Percentiles rank a stretch among this genome's conserved stretches.
phyloP scores from a whole-genome alignment of 257 asterid species.

The Nicotiana obtusifolia region DNA sequence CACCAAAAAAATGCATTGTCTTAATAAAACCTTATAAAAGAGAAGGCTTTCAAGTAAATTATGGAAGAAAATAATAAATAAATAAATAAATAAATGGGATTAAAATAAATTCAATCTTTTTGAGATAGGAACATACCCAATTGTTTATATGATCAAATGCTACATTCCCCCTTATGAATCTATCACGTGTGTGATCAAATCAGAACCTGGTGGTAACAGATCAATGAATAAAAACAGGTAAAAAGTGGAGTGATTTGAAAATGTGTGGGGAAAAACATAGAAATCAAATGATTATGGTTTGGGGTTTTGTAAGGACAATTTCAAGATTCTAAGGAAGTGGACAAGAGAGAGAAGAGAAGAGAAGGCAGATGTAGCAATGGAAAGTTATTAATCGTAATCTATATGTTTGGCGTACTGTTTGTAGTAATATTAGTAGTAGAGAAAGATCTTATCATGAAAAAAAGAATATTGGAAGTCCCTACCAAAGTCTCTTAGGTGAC shows the following conservation, averaged over 20 bases:
- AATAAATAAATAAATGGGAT: neutral
- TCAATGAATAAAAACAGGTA: slow-evolving; percentile 14
- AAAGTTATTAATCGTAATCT: no score
- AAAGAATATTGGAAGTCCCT: no score
- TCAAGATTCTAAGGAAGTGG: slow-evolving; percentile 6
- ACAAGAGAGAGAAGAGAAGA: neutral
- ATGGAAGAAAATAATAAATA: no score
- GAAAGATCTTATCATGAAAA: no score
- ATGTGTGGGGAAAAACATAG: neutral
- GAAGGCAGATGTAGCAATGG: neutral
- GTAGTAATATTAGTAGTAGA: no score
- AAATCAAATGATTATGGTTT: neutral
- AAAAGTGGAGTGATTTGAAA: neutral
- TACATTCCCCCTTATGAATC: slow-evolving; percentile 22
- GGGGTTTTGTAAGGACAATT: neutral
- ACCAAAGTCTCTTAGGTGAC: no score
- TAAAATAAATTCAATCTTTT: neutral
- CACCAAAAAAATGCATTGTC: neutral
- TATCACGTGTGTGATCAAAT: slow-evolving; percentile 25
- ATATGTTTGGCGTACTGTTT: no score
- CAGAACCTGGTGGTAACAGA: slow-evolving; percentile 40
- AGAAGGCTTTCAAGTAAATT: no score
- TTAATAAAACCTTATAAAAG: no score
- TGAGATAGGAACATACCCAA: neutral
- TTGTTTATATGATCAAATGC: slow-evolving; percentile 20